Percentiles rank a stretch among this genome's conserved stretches.
Conservation (phyloP, 805 yeast genomes). For the Kodamaea nitidulidarum region DNA sequence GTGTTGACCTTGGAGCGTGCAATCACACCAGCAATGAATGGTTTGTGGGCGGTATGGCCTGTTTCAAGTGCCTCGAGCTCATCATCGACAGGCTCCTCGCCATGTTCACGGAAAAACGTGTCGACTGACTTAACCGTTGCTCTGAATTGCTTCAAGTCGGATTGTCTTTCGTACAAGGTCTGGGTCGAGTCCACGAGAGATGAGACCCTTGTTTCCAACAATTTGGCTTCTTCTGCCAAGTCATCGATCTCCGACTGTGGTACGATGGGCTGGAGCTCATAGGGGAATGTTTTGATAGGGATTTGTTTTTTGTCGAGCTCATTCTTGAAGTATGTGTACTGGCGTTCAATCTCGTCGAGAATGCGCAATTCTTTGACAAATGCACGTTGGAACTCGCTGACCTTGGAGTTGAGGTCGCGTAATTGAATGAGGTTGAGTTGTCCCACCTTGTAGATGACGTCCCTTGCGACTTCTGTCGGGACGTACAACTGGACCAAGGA, state of each 20-base stretch:
- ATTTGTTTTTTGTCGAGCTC: slow-evolving; percentile 51
- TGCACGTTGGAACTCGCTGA: slow-evolving; percentile 82
- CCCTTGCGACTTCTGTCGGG: slow-evolving; percentile 86
- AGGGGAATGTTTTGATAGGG: slow-evolving; percentile 32
- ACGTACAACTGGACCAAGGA: slow-evolving; percentile 86
- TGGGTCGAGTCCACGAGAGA: slow-evolving; percentile 71
- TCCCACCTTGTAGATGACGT: slow-evolving; percentile 81
- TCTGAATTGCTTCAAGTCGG: slow-evolving; percentile 66
- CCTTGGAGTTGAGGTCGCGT: slow-evolving; percentile 73
- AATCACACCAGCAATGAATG: slow-evolving; percentile 77
- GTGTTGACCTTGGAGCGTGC: slow-evolving; percentile 63
- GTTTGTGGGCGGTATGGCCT: slow-evolving; percentile 22
- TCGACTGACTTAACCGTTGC: slow-evolving; percentile 40
- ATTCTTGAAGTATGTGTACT: slow-evolving; percentile 43
- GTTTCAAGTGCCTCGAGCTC: slow-evolving; percentile 35
- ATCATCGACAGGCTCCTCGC: slow-evolving; percentile 21
- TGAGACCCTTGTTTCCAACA: slow-evolving; percentile 68
- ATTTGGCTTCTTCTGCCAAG: slow-evolving; percentile 54
- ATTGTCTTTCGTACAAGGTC: slow-evolving; percentile 57
- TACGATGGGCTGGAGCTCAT: slow-evolving; percentile 23
- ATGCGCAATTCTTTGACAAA: slow-evolving; percentile 84
- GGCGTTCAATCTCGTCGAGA: slow-evolving; percentile 85
- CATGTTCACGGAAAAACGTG: slow-evolving; percentile 24
- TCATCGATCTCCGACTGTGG: slow-evolving; percentile 68
- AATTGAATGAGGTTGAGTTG: slow-evolving; percentile 83